Conservation (phyloP, 805 yeast species). For the Cyberlindnera subsufficiens region DNA sequence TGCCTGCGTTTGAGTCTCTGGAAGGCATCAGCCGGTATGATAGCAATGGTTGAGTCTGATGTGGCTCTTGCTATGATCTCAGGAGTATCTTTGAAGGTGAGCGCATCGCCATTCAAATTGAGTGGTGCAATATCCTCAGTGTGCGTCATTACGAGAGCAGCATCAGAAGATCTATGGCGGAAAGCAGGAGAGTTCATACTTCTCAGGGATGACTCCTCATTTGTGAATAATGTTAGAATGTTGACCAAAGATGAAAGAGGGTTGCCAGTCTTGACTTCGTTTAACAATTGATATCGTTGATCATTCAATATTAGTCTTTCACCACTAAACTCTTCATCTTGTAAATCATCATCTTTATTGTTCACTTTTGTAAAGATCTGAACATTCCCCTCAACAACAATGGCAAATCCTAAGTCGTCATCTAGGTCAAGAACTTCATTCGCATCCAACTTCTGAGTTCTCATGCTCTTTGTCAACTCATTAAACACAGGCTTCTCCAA, state of each 20-base stretch:
- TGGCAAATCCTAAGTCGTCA: slow-evolving; percentile 77
- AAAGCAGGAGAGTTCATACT: slow-evolving; percentile 3
- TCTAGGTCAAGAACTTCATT: slow-evolving; percentile 75
- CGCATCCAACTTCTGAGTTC: slow-evolving; percentile 72
- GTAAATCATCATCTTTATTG: slow-evolving; percentile 10
- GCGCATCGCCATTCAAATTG: slow-evolving; percentile 8
- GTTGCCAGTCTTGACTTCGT: slow-evolving; percentile 76
- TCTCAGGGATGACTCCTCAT: slow-evolving; percentile 22
- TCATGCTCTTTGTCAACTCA: slow-evolving; percentile 87
- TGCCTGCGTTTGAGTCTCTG: slow-evolving; percentile 61
- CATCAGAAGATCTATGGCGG: slow-evolving; percentile 1
- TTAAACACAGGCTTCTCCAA: slow-evolving; percentile 86
- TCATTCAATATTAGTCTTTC: slow-evolving; percentile 43
- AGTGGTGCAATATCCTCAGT: slow-evolving; percentile 15
- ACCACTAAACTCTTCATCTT: slow-evolving; percentile 21
- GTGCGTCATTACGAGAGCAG: neutral
- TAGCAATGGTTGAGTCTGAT: slow-evolving; percentile 76
- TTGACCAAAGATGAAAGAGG: slow-evolving; percentile 81
- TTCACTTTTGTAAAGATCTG: slow-evolving; percentile 65
- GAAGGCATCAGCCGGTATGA: slow-evolving; percentile 84
- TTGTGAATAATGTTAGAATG: slow-evolving; percentile 69
- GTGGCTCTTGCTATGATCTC: slow-evolving; percentile 68
- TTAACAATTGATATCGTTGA: slow-evolving; percentile 65
- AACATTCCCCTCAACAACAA: slow-evolving; percentile 87
- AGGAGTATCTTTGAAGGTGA: slow-evolving; percentile 7